These are phyloP conservation scores for Peniophora sp. DNA, from an alignment of 1,284 basidiomycete genomes.

Conservation along the genomic window DNA sequence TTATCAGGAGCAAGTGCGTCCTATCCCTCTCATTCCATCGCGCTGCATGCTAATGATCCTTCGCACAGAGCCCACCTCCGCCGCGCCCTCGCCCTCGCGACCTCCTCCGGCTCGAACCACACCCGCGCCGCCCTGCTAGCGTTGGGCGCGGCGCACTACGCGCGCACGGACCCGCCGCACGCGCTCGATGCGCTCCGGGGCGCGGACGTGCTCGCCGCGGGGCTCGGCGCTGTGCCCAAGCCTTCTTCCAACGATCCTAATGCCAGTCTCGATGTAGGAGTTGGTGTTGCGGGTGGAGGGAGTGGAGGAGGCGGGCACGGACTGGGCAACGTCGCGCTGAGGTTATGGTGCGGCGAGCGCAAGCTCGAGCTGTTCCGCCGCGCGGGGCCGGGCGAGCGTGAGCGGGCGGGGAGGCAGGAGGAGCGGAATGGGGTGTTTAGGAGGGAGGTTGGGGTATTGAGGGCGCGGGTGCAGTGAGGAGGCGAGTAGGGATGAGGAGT, in stretches of 20 bases:
- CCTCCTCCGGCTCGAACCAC: constrained; percentile 57
- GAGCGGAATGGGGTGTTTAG: constrained; percentile 24
- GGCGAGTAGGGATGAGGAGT: too few species aligned
- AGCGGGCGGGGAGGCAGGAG: constrained; percentile 30
- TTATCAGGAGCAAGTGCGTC: constrained; percentile 51
- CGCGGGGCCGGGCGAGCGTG: constrained; percentile 32
- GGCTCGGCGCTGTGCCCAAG: constrained; percentile 49
- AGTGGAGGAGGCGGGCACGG: constrained; percentile 9
- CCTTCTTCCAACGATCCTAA: too few species aligned
- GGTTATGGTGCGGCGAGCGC: constrained; percentile 65
- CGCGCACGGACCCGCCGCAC: constrained; percentile 61
- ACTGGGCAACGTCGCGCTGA: constrained; percentile 51
- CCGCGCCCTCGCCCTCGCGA: constrained; percentile 47
- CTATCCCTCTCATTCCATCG: constrained; percentile 3
- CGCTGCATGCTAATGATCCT: background rate
- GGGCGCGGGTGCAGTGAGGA: too few species aligned
- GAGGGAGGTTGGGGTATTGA: constrained; percentile 17
- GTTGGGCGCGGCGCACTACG: constrained; percentile 58
- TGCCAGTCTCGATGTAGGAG: too few species aligned
- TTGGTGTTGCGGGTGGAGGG: constrained; percentile 9
- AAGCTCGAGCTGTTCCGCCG: constrained; percentile 45
- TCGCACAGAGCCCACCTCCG: constrained; percentile 49
- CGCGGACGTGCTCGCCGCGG: constrained; percentile 60
- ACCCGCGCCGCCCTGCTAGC: constrained; percentile 60
- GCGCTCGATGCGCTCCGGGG: constrained; percentile 56